These are phyloP conservation scores for Nicotiana sylvestris DNA, from an alignment of 257 asterid genomes.

Conservation along the genomic window DNA sequence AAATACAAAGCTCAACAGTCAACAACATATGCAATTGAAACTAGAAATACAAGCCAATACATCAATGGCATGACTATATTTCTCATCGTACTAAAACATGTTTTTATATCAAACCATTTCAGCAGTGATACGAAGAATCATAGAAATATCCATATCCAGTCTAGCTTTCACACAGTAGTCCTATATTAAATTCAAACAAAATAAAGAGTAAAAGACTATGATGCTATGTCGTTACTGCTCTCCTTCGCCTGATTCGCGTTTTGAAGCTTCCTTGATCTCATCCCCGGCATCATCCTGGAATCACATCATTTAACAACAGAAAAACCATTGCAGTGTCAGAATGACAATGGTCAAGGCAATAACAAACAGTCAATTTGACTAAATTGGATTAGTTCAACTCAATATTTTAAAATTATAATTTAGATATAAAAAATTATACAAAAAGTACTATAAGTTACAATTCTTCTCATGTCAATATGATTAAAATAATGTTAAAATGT, in stretches of 20 bases:
- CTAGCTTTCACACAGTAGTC: too few relatives aligned
- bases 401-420: too few relatives aligned
- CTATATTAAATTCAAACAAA: neutral
- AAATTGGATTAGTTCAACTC: too few relatives aligned
- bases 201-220: constrained; percentile 24
- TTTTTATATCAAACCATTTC: neutral
- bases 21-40: neutral
- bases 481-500: too few relatives aligned
- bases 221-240: constrained; percentile 30
- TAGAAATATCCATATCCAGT: neutral
- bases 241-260: constrained; percentile 45
- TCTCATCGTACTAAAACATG: neutral
- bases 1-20: neutral
- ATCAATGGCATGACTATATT: neutral
- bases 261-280: constrained; percentile 61
- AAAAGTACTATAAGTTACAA: too few relatives aligned
- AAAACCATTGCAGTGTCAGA: neutral
- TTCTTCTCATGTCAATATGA: too few relatives aligned
- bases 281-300: constrained; percentile 63
- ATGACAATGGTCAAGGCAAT: neutral
- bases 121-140: neutral
- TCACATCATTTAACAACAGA: neutral
- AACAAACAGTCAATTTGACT: neutral
- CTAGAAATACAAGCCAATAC: neutral
- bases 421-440: too few relatives aligned